Evolutionary conservation across 2,329 filamentous ascomycete species (phyloP), one percentile per base, ranked within the genome.

Genomic region (Pyrenochaeta sp.): DNA sequence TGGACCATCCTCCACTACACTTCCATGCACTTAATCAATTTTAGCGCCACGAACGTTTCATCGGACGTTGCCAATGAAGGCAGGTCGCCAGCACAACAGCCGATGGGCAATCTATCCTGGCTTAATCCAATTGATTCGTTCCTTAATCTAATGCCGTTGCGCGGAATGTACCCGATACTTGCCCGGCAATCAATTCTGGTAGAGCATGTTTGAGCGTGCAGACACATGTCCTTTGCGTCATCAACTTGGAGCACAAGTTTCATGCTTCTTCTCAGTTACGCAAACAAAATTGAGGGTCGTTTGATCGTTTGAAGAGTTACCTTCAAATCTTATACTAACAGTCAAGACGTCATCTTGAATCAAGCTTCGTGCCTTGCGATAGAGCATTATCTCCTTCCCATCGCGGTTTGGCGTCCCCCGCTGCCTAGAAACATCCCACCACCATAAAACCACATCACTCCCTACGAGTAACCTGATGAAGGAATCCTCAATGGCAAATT

Each of bases 11-110:
- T 43, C 39, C 39, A 49, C 47, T 53, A 47, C 23, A 22, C 23
- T n/a, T 21, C 21, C n/a, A 11, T 18, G 35, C 38, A 15, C 27
- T 44, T 47, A 53, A 53, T 56, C 40, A 40, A 50, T 41, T 23
- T 44, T 53, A 46, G 46, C 57, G 57, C 53, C 39, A 51, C 41
- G 7, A 11, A 11, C 22, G 44, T 54, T 54, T 60, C 56, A 52
- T 37, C 29, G 46, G 27, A 41, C 44, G n/a, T 36, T 45, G 45
- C 36, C 35, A 41, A 42, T 48, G 34, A 14, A 47, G 34, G 23
- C 24, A 15, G 19, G 24, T 20, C 13, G 31, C 32, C 41, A 47
- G 22, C 45, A 34, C 32, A 44, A 35, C 15, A 26, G 30, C 32
- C 26, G 35, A 36, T 15, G 6, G n/a, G 31, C 10, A 22, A 22